A percentile compares a stretch with the other conserved stretches of the same genome.
Conservation (phyloP, 148 eudicot genomes). For the Beta vulgaris region DNA sequence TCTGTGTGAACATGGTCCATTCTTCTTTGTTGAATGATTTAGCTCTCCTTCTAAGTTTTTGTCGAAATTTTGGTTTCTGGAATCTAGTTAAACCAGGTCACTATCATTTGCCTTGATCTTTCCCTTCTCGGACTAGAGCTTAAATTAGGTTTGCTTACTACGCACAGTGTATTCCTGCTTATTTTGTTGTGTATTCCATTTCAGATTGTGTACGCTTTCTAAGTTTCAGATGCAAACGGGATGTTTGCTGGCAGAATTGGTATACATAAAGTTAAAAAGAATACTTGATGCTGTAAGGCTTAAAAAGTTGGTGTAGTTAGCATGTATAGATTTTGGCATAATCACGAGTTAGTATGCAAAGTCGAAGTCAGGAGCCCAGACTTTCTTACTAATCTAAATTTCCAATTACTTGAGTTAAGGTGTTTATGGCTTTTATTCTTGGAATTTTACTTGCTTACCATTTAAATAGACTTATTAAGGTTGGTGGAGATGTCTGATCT, state of each 20-base stretch:
- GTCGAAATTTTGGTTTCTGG: not conserved
- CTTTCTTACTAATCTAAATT: not conserved
- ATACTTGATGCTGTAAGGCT: not conserved
- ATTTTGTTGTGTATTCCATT: no score
- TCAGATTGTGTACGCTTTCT: no score
- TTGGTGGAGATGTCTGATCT: not conserved
- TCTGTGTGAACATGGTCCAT: constrained; percentile 1
- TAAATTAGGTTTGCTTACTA: no score
- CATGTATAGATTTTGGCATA: not conserved
- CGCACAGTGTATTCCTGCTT: no score
- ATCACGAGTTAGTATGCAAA: constrained; percentile 1
- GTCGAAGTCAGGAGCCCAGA: not conserved
- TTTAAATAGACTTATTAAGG: not conserved
- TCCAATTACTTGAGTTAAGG: not conserved
- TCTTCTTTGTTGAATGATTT: not conserved
- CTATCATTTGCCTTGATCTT: no score
- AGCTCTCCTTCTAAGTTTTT: not conserved
- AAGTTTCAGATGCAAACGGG: no score
- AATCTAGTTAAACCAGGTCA: not conserved
- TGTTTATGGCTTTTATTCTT: not conserved
- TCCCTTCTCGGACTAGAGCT: no score
- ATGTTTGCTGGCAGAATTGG: no score
- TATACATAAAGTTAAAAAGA: not conserved
- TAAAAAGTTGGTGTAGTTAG: not conserved
- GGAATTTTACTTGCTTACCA: not conserved